A percentile compares a stretch with the other conserved stretches of the same genome.
phyloP scores from a whole-genome alignment of 2,329 filamentous ascomycete species.

The Arthroderma sp. region DNA sequence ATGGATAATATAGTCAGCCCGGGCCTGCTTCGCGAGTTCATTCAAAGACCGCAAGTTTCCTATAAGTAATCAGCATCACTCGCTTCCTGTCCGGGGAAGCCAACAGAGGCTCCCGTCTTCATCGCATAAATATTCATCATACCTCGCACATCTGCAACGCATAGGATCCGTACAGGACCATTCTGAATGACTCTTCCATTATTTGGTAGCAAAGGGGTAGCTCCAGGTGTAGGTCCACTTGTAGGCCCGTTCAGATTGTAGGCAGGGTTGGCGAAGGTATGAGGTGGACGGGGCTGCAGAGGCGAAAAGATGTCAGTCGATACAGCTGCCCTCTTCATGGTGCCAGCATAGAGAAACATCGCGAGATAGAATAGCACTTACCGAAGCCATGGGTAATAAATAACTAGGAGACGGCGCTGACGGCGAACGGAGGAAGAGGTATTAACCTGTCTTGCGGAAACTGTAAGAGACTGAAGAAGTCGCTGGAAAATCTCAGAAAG shows the following conservation, averaged over 20 bases:
- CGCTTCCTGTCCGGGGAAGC: too few relatives aligned
- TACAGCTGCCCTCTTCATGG: too few relatives aligned
- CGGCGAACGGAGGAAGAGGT: too few relatives aligned
- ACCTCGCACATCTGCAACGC: conserved; percentile 41
- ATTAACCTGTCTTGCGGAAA: too few relatives aligned
- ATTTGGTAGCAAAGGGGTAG: conserved; percentile 37
- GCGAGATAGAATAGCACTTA: conserved; percentile 20
- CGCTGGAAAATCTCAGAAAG: too few relatives aligned
- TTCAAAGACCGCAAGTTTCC: conserved; percentile 93
- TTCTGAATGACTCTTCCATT: conserved; percentile 38
- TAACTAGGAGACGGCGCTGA: background rate
- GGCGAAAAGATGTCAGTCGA: conserved; percentile 5
- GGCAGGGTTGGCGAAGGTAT: conserved; percentile 31
- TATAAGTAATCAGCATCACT: conserved; percentile 26
- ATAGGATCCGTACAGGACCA: conserved; percentile 34
- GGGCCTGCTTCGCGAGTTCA: conserved; percentile 85
- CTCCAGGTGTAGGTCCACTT: conserved; percentile 31
- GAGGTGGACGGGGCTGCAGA: conserved; percentile 29
- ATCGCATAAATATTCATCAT: conserved; percentile 8
- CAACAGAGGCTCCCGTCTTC: background rate
- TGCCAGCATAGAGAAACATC: background rate
- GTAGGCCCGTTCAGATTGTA: conserved; percentile 35
- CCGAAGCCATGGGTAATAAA: conserved; percentile 34
- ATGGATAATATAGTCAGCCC: conserved; percentile 95
- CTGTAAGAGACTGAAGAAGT: too few relatives aligned